Conservation (phyloP, 2,329 filamentous ascomycete genomes). For the Ophiostoma sp. region DNA sequence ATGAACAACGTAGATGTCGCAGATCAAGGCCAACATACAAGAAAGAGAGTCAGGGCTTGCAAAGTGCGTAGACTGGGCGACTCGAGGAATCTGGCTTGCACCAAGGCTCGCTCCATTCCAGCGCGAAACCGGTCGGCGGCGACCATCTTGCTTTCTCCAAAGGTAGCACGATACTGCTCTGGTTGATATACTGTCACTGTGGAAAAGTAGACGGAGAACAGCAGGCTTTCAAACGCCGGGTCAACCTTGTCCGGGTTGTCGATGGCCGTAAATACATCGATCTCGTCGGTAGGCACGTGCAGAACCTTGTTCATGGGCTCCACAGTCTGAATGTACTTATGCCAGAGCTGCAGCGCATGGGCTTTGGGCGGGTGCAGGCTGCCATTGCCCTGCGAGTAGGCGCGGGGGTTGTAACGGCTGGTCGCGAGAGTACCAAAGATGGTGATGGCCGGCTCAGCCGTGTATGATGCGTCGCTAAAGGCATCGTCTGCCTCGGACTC, state of each 20-base stretch:
- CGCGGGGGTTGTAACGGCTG: background rate
- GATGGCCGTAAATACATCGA: conserved; percentile 26
- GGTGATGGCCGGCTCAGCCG: conserved; percentile 15
- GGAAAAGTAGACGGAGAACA: conserved; percentile 27
- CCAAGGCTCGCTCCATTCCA: conserved; percentile 26
- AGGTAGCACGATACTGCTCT: conserved; percentile 22
- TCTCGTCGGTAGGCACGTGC: conserved; percentile 27
- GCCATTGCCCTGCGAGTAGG: background rate
- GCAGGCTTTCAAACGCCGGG: conserved; percentile 23
- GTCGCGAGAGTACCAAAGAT: conserved; percentile 22
- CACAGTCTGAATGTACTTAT: conserved; percentile 25
- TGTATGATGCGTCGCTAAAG: background rate
- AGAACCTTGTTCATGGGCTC: conserved; percentile 27
- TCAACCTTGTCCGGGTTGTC: conserved; percentile 17
- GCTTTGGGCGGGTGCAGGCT: conserved; percentile 23
- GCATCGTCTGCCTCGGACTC: conserved; percentile 19
- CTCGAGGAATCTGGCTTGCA: conserved; percentile 27
- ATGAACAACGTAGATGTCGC: too few relatives aligned
- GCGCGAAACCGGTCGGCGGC: conserved; percentile 23
- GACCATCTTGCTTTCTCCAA: conserved; percentile 25
- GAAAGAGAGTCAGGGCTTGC: conserved; percentile 26
- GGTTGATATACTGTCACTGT: conserved; percentile 24
- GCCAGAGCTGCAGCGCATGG: conserved; percentile 27
- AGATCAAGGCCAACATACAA: background rate
- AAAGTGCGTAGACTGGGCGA: conserved; percentile 24